Base-by-base conservation (phyloP, 2,329 filamentous ascomycete species). In the Ophioceras dolichostomum region DNA sequence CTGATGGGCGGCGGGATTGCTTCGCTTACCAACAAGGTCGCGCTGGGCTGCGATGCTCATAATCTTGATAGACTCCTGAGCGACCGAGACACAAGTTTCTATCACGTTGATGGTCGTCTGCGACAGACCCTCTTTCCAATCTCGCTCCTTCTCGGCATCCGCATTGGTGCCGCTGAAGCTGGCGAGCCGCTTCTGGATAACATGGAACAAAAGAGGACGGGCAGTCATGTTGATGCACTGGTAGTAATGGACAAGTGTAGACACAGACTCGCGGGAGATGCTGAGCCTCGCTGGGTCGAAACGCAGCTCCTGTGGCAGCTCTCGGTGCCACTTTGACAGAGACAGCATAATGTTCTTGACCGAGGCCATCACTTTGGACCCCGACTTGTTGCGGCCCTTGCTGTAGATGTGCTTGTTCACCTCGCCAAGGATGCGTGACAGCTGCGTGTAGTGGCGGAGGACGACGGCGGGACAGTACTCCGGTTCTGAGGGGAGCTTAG, bases 171-270 rank as follows among this genome's bases (percentile, higher is more conserved):
- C 28, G 10, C 8, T 6, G 9, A 8, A 8, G 10, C 14, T 6
- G 18, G 20, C 16, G 12, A 36, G 26, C 8, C 34, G 34, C 27
- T 36, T 31, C 47, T 70, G 64, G 7, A 71, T 65, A 3, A 73
- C 61, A 42, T 70, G 62, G 41, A 72, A 70, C 0, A 74, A 56
- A 18, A 73, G 51, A 1, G 70, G 70, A 4, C 70, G 55, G 1
- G 62, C 65, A 0, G 68, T 70, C 68, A 74, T 73, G 44, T 72
- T 71, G 46, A 73, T 63, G 46, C 70, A 73, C 31, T 71, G 68
- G 41, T 71, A 71, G 44, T 72, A 73, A 43, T 74, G 69, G 17
- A 70, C 34, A 8, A 36, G 17, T 4, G 65, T 67, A 2, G 66
- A 69, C 4, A 72, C 64, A 9, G 34, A 36, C 34, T 36, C 34